These are phyloP conservation scores for Rhodomyrtus psidioides DNA, from an alignment of 441 rosid genomes.

Conservation along the genomic window DNA sequence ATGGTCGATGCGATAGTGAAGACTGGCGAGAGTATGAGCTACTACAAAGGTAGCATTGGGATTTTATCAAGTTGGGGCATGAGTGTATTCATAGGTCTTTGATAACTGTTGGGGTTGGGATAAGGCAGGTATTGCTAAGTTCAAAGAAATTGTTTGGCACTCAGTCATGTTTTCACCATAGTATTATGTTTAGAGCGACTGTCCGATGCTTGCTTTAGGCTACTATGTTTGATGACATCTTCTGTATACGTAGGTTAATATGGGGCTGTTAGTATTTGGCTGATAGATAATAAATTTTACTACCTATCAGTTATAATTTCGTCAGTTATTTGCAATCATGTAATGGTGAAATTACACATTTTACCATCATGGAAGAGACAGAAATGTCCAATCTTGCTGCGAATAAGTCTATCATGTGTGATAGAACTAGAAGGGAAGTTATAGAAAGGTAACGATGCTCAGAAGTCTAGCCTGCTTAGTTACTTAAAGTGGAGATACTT, in stretches of 20 bases:
- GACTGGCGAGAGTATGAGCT: background rate
- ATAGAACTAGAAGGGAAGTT: background rate
- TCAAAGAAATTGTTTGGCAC: background rate
- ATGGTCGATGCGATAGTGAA: background rate
- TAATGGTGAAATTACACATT: background rate
- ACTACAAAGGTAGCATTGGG: background rate
- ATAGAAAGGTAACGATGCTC: background rate
- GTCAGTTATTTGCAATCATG: background rate
- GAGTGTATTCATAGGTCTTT: background rate
- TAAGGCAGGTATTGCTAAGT: background rate
- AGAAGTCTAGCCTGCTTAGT: background rate
- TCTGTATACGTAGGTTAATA: background rate
- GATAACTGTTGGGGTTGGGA: background rate
- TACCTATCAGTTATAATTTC: background rate
- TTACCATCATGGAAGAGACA: background rate
- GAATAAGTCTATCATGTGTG: background rate
- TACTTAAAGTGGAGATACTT: background rate
- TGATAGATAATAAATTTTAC: background rate
- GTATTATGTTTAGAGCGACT: background rate
- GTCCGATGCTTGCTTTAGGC: background rate
- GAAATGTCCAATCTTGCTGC: background rate
- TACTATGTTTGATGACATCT: background rate
- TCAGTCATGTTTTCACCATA: background rate
- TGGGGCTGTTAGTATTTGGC: background rate
- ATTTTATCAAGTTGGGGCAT: background rate